Percentiles rank a stretch among this genome's conserved stretches.
Evolutionary conservation across 768 basidiomycete species (phyloP).

Genomic region (Amanita inopinata): DNA sequence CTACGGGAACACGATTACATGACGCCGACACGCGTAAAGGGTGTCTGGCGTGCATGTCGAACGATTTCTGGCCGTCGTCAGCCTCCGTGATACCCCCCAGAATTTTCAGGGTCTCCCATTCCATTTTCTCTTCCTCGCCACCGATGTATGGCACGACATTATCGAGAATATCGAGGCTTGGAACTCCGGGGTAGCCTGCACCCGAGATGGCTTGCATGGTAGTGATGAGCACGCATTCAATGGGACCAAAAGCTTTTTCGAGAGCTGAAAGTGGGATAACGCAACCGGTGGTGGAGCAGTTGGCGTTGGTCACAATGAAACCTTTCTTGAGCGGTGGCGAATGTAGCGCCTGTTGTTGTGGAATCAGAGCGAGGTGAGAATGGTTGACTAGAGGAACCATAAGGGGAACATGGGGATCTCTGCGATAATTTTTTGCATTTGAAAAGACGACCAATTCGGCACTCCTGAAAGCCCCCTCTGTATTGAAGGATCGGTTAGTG

Average conservation of each 20-base stretch:
- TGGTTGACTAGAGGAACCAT: conserved; percentile 95
- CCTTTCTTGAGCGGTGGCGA: conserved; percentile 65
- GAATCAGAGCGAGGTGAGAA: conserved; percentile 72
- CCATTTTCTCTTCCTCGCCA: conserved; percentile 96
- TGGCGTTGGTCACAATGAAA: conserved; percentile 97
- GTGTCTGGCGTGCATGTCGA: conserved; percentile 76
- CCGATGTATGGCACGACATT: conserved; percentile 92
- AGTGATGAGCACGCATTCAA: conserved; percentile 84
- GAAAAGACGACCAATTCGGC: conserved; percentile 92
- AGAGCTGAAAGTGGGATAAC: conserved; percentile 88
- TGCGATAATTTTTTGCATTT: conserved; percentile 92
- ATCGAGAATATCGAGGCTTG: conserved; percentile 86
- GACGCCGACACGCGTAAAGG: conserved; percentile 87
- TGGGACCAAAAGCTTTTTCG: conserved; percentile 87
- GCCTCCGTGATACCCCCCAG: conserved; percentile 67
- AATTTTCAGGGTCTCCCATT: conserved; percentile 98
- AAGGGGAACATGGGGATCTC: conserved; percentile 89
- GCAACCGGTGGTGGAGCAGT: conserved; percentile 92
- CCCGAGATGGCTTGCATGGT: conserved; percentile 98
- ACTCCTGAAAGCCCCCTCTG: conserved; percentile 78
- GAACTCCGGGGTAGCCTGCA: conserved; percentile 93
- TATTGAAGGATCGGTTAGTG: not conserved
- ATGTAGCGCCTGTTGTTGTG: conserved; percentile 68
- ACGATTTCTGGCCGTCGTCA: conserved; percentile 46
- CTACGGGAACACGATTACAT: conserved; percentile 92